Conservation (phyloP, 1,139 yeast genomes). For the Suhomyces taliae region DNA sequence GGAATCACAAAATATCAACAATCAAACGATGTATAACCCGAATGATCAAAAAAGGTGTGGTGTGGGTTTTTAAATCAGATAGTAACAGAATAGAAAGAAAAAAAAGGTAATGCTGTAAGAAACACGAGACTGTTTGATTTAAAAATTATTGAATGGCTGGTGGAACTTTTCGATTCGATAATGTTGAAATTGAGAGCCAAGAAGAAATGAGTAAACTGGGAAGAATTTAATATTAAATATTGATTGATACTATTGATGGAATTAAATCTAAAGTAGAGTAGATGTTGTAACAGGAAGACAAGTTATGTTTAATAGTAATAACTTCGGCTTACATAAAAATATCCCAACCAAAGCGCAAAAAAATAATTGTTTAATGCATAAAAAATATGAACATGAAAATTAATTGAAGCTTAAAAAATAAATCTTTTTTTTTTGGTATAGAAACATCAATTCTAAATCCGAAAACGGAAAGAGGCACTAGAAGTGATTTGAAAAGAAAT, state of each 20-base stretch:
- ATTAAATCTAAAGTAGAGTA: conserved; percentile 6
- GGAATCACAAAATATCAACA: not conserved
- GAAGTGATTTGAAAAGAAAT: conserved; percentile 7
- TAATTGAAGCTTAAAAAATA: conserved; percentile 4
- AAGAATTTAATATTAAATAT: not conserved
- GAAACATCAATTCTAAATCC: conserved; percentile 8
- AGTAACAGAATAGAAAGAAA: not conserved
- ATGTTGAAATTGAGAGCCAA: not conserved
- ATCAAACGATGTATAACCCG: not conserved
- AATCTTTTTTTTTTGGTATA: not conserved
- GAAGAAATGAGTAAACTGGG: no score
- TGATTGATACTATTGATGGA: not conserved
- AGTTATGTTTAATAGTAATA: conserved; percentile 8
- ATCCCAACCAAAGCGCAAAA: conserved; percentile 4
- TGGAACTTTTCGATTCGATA: not conserved
- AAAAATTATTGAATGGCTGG: no score
- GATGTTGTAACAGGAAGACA: conserved; percentile 10
- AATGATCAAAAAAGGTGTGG: not conserved
- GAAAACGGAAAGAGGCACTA: conserved; percentile 4
- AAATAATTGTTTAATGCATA: conserved; percentile 5
- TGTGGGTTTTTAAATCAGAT: not conserved
- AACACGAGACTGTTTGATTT: not conserved
- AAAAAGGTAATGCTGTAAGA: not conserved
- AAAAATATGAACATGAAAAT: conserved; percentile 3
- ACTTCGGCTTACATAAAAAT: conserved; percentile 9